Evolutionary conservation across 2,329 filamentous ascomycete species (phyloP), one percentile per base, ranked within the genome.

Genomic region (Colletotrichum eleusines): DNA sequence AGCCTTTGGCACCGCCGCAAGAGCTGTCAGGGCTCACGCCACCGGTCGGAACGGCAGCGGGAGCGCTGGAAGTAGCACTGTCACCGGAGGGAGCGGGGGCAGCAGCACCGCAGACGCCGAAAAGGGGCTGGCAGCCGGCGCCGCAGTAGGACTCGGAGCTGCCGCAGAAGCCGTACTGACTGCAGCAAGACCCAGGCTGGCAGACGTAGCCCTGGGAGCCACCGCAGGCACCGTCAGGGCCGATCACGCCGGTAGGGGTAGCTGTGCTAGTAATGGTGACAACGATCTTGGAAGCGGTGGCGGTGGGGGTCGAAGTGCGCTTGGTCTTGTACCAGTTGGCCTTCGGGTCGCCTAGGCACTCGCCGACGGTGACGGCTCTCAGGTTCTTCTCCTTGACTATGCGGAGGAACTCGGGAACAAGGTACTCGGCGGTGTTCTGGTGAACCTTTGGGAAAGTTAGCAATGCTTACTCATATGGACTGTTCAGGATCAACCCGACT

Each of bases 291-390:
- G 65, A 63, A 18, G 64, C 63, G 44, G 71, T 73, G 60, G 69
- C 71, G n/a, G 69, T 65, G 16, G 71, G 71, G 12, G 71, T 73
- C 8, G 69, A 69, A 26, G 71, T 72, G 64, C 71, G 71, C 60
- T 71, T 72, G 50, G 64, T 64, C 55, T 62, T 68, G 76, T 86
- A 86, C 84, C 84, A 86, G 78, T 86, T 86, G 51, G 74, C 77
- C n/a, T 74, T 64, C 4, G 81, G 79, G 73, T 85, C 84, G 28
- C 79, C 81, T 28, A 86, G 77, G 72, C 84, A 86, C 73, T 85
- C 83, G 48, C 84, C 84, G 20, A 85, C 77, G 20, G 83, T 84
- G 31, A 85, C 83, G 14, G 78, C 23, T 65, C 63, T 48, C 76
- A 79, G 5, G 80, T 74, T 66, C 76, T 80, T 72, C 62, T 71